Base-by-base conservation (phyloP, 208 protist species). In the Leptomonas pyrrhocoris region DNA sequence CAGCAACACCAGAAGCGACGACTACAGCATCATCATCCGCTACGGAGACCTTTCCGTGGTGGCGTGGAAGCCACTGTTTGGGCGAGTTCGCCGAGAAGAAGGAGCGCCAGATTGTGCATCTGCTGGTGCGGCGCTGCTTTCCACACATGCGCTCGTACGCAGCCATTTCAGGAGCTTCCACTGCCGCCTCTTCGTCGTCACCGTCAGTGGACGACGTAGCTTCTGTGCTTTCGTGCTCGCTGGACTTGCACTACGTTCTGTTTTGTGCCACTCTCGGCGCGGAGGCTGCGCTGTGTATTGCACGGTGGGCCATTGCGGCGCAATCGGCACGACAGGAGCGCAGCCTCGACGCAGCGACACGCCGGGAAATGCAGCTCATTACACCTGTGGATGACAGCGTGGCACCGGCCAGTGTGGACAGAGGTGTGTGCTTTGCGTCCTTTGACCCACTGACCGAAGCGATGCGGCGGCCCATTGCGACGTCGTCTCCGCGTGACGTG, bases 61-160 rank as follows among this genome's bases (percentile, higher is more conserved):
- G 56, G 38, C 30, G 48, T 18, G 18, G 28, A 0, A 31, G 48
- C n/a, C 30, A 68, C 34, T 42, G 28, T 6, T 58, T 77, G 5
- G 64, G 65, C 21, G 48, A 50, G 7, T 67, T 71, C 16, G 0
- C 31, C 0, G 58, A 72, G 16, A 71, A 49, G 51, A 60, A 48
- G 45, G 72, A 72, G 40, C 63, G 72, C 21, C 72, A 72, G 45
- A 43, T 72, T 38, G 2, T 74, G 16, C 77, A 81, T 50, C 40
- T 77, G 40, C 64, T 80, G 3, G 60, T 92, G 50, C 84, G 83
- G n/a, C 40, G 46, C 9, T 53, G 50, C 38, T 88, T 81, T 61
- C 83, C 83, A 6, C 74, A 88, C 65, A 46, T 92, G 5, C 77
- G 83, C 43, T 67, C 75, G 34, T 79, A 27, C n/a, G 53, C 70